A percentile compares a stretch with the other conserved stretches of the same genome.
phyloP scores from a whole-genome alignment of 2,329 filamentous ascomycete genomes.

The Gnomoniopsis sp. region DNA sequence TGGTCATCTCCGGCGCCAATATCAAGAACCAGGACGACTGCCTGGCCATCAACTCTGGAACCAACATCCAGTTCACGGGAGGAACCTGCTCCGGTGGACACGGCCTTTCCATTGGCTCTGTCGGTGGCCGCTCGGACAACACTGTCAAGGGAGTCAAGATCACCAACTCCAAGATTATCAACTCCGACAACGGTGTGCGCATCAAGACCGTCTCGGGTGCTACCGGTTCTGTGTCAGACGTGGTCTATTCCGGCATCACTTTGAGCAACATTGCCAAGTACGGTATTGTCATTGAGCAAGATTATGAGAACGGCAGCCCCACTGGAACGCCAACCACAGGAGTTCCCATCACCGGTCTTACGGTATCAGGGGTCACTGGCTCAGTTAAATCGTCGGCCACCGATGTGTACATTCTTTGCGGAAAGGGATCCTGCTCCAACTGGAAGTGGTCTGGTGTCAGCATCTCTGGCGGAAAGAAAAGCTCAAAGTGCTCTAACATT shows the following conservation, averaged over 20 bases:
- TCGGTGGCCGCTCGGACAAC: slow-evolving; percentile 49
- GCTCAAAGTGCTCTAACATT: slow-evolving; percentile 16
- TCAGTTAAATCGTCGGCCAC: slow-evolving; percentile 35
- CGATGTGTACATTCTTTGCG: slow-evolving; percentile 53
- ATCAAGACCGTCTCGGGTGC: slow-evolving; percentile 48
- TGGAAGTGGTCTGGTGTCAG: slow-evolving; percentile 50
- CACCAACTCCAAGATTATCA: slow-evolving; percentile 41
- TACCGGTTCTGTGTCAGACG: slow-evolving; percentile 40
- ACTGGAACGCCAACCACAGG: slow-evolving; percentile 43
- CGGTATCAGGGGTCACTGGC: slow-evolving; percentile 40
- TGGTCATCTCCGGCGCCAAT: slow-evolving; percentile 49
- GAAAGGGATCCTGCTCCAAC: slow-evolving; percentile 43
- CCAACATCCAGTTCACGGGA: slow-evolving; percentile 43
- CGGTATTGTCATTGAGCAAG: slow-evolving; percentile 39
- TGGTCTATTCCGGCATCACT: slow-evolving; percentile 30
- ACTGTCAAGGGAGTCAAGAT: slow-evolving; percentile 49
- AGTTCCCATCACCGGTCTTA: slow-evolving; percentile 49
- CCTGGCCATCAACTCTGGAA: slow-evolving; percentile 54
- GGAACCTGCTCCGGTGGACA: slow-evolving; percentile 42
- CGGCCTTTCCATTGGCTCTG: slow-evolving; percentile 40
- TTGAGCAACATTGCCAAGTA: slow-evolving; percentile 24
- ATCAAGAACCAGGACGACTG: slow-evolving; percentile 63
- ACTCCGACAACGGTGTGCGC: slow-evolving; percentile 51
- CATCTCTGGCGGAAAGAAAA: slow-evolving; percentile 45
- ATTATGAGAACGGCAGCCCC: slow-evolving; percentile 44